These are phyloP conservation scores for Cystobasidium ongulense DNA, from an alignment of 768 basidiomycete species.

Conservation along the genomic window DNA sequence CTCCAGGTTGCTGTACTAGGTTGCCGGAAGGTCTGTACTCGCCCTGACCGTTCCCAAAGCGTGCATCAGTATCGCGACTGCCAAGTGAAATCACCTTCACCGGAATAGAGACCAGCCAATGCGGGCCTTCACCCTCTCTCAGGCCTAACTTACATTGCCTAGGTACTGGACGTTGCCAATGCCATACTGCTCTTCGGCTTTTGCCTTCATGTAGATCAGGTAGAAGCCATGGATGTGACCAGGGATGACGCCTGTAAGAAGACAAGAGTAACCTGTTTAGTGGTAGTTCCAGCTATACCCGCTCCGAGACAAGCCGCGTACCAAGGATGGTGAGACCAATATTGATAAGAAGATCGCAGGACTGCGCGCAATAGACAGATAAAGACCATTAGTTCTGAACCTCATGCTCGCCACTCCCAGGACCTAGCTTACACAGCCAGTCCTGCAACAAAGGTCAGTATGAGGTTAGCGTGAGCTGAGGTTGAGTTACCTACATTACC, in stretches of 20 bases:
- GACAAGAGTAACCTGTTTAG: not conserved
- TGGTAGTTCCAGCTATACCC: too few species aligned
- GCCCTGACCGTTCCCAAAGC: not conserved
- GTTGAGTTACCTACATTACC: too few species aligned
- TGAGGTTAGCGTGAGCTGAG: too few species aligned
- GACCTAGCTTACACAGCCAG: not conserved
- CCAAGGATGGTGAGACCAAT: slow-evolving; percentile 2
- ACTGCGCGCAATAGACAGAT: not conserved
- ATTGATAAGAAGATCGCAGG: slow-evolving; percentile 17
- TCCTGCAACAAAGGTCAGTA: not conserved
- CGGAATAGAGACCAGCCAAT: too few species aligned
- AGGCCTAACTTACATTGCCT: slow-evolving; percentile 20
- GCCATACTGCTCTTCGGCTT: slow-evolving; percentile 14
- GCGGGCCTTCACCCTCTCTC: too few species aligned
- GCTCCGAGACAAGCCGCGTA: too few species aligned
- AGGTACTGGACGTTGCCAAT: slow-evolving; percentile 13
- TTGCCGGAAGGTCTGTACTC: too few species aligned
- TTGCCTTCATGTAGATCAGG: slow-evolving; percentile 12
- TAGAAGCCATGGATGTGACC: slow-evolving; percentile 11
- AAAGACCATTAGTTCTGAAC: not conserved
- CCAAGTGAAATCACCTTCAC: too few species aligned
- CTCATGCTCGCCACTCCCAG: not conserved
- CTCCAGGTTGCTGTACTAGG: too few species aligned
- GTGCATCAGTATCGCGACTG: too few species aligned
- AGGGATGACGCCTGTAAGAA: not conserved